Conservation (phyloP, 139 green algal species). For the Coelastrella sp. region DNA sequence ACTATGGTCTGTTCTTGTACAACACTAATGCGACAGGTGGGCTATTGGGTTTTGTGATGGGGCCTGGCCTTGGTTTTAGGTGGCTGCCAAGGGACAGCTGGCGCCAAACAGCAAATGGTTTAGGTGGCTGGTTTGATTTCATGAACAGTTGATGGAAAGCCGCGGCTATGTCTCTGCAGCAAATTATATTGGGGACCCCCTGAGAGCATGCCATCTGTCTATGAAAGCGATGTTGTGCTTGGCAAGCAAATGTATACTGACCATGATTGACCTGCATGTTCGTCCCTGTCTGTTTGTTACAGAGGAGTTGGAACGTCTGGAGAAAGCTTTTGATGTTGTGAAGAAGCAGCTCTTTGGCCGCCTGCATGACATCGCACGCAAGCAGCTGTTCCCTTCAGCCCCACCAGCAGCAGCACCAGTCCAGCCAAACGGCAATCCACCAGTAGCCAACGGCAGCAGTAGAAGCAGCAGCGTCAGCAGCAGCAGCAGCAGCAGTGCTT, state of each 20-base stretch:
- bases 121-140: neutral
- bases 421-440: neutral
- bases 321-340: slow-evolving; percentile 83
- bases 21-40: slow-evolving; percentile 72
- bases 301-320: slow-evolving; percentile 59
- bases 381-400: slow-evolving; percentile 52
- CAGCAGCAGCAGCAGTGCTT: neutral
- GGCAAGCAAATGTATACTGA: too few relatives aligned
- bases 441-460: neutral
- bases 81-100: neutral
- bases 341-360: slow-evolving; percentile 90
- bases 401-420: neutral
- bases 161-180: neutral
- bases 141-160: neutral
- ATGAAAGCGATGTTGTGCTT: neutral
- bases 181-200: neutral
- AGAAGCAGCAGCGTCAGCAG: neutral
- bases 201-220: neutral
- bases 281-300: neutral
- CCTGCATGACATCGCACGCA: slow-evolving; percentile 82
- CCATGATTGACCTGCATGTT: neutral
- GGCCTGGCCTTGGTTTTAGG: neutral
- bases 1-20: slow-evolving; percentile 99
- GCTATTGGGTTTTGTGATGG: neutral
- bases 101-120: neutral